Base-by-base conservation (phyloP, 2,329 filamentous ascomycete genomes). In the Cordyceps pruinosa region DNA sequence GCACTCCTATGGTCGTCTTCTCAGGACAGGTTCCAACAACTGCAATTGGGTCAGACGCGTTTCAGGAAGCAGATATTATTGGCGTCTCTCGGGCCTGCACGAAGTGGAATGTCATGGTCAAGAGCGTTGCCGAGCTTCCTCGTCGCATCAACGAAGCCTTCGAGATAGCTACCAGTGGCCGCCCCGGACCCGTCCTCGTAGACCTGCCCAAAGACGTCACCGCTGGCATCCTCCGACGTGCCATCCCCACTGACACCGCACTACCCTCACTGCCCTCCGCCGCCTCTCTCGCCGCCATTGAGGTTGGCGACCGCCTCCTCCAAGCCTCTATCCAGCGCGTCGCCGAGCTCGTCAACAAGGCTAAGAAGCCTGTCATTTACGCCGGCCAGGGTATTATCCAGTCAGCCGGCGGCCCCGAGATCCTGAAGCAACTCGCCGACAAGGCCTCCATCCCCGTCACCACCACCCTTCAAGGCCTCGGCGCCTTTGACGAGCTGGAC, bases 71-170 rank as follows among this genome's bases (percentile, higher is more conserved):
- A 59, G 94, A 99, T 69, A 86, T 96, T 35, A 80, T 97, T 59
- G 93, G 93, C 64, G 97, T 99, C 72, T 96, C 90, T 34, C 84
- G 93, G 67, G 86, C 92, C 21, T 97, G 92, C 80, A 97, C 92
- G 65, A 97, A 97, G 78, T 99, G 94, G 94, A 97, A 97, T 67
- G 90, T 96, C 60, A 95, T 97, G 91, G 90, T 97, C 49, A 97
- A 95, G 81, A 93, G 87, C 71, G 86, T 96, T 56, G 91, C 90
- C 51, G 94, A 99, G 75, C 80, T 99, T 57, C 94, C 94, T 51
- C 85, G 89, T 66, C 84, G 93, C 63, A 97, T 97, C 69, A 96
- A 97, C 72, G 94, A 97, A 76, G 94, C 94, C 49, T 97, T 97
- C 69, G 92, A 97, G 76, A 97, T 97, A 69, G 94, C 94, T 41